Conservation (phyloP, 2,329 filamentous ascomycete species). For the Colletotrichum gloeosporioides region DNA sequence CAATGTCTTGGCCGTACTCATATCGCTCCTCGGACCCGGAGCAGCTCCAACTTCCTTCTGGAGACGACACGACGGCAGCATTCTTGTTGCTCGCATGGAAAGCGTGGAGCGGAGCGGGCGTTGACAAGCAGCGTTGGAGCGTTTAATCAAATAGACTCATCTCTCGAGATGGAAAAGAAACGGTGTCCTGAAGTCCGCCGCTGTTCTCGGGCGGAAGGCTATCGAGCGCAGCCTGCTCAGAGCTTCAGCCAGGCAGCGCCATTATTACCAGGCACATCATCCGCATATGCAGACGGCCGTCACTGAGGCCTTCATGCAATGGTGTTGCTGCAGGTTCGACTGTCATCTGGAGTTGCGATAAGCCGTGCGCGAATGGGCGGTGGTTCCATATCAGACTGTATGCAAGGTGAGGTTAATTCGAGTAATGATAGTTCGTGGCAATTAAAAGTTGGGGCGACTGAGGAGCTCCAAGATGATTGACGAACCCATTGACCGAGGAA, state of each 20-base stretch:
- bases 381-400: background rate
- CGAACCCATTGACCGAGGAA: background rate
- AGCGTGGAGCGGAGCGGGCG: background rate
- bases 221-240: background rate
- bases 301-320: background rate
- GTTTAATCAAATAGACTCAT: background rate
- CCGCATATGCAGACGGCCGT: background rate
- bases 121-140: background rate
- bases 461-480: background rate
- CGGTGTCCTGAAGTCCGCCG: background rate
- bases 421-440: background rate
- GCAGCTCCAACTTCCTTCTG: background rate
- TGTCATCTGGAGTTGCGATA: conserved; percentile 2
- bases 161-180: background rate
- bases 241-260: background rate
- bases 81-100: background rate
- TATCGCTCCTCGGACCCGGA: background rate
- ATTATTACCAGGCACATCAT: background rate
- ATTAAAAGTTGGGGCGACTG: background rate
- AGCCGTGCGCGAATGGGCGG: background rate
- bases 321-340: background rate
- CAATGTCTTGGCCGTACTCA: background rate
- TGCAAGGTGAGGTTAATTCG: background rate
- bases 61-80: background rate
- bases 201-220: background rate